phyloP scores from a whole-genome alignment of 2,329 filamentous ascomycete genomes.

The Hypoxylon sp. region DNA sequence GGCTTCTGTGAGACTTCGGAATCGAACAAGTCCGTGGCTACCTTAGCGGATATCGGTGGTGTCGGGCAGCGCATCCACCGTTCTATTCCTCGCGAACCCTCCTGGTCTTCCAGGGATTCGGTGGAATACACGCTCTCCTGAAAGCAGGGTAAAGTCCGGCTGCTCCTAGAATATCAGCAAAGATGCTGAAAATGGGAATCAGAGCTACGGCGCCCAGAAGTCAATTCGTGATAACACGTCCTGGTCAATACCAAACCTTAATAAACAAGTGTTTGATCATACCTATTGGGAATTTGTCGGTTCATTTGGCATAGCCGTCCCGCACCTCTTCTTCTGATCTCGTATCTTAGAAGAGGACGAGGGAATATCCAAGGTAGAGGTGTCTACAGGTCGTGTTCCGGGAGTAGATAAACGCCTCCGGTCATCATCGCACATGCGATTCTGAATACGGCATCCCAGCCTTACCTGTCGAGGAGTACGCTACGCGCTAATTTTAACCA shows the following conservation, averaged over 20 bases:
- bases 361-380: neutral
- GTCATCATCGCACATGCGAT: slow-evolving; percentile 39
- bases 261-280: slow-evolving; percentile 11
- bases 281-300: slow-evolving; percentile 31
- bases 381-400: slow-evolving; percentile 7
- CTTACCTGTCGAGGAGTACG: slow-evolving; percentile 11
- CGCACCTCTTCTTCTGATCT: neutral
- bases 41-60: slow-evolving; percentile 26
- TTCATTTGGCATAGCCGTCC: slow-evolving; percentile 33
- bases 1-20: slow-evolving; percentile 5
- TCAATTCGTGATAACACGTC: slow-evolving; percentile 7
- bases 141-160: slow-evolving; percentile 22
- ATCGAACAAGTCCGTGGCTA: slow-evolving; percentile 12
- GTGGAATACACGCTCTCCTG: slow-evolving; percentile 37
- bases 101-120: slow-evolving; percentile 29
- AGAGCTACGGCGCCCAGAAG: neutral
- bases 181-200: slow-evolving; percentile 1
- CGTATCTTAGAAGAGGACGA: slow-evolving; percentile 2
- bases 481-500: slow-evolving; percentile 12
- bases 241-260: slow-evolving; percentile 7
- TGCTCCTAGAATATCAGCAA: slow-evolving; percentile 23
- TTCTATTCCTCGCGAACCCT: slow-evolving; percentile 31
- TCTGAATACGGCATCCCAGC: slow-evolving; percentile 32
- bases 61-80: slow-evolving; percentile 38
- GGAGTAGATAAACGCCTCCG: slow-evolving; percentile 5